Conservation (phyloP, 768 basidiomycete genomes). For the Auricularia sp. region DNA sequence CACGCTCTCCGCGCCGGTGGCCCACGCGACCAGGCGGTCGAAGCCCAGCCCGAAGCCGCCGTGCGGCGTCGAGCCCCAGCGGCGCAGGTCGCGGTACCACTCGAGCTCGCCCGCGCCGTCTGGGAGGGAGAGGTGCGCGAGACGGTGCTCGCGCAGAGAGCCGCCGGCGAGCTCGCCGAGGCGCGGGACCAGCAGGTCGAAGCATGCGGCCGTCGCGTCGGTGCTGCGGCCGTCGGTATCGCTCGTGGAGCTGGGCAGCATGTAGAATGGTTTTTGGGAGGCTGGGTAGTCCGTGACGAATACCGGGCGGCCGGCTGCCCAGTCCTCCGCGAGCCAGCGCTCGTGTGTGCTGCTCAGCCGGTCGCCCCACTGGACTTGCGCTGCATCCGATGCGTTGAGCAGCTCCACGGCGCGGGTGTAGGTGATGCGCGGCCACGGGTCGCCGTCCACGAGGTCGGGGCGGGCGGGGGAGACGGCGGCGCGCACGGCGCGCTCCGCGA, state of each 20-base stretch:
- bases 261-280: conserved; percentile 87
- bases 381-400: conserved; percentile 36
- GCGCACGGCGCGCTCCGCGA: conserved; percentile 48
- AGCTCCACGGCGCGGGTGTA: conserved; percentile 67
- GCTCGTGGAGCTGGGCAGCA: conserved; percentile 42
- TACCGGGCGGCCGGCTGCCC: conserved; percentile 56
- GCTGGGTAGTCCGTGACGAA: conserved; percentile 89
- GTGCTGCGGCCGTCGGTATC: not conserved
- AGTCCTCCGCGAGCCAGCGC: conserved; percentile 67
- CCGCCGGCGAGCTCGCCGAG: conserved; percentile 90
- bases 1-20: conserved; percentile 83
- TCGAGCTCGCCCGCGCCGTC: conserved; percentile 28
- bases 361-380: conserved; percentile 42
- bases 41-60: conserved; percentile 96
- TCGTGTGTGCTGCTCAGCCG: conserved; percentile 86
- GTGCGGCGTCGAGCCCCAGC: conserved; percentile 81
- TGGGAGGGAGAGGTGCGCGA: conserved; percentile 12
- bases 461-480: conserved; percentile 16
- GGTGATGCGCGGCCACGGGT: conserved; percentile 59
- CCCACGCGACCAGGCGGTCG: conserved; percentile 80
- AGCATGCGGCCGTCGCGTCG: conserved; percentile 69
- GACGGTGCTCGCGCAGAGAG: conserved; percentile 51
- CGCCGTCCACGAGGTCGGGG: not conserved
- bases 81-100: conserved; percentile 80
- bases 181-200: conserved; percentile 83